Base-by-base conservation (phyloP, 1,139 yeast species). In the Taphrina sp. region DNA sequence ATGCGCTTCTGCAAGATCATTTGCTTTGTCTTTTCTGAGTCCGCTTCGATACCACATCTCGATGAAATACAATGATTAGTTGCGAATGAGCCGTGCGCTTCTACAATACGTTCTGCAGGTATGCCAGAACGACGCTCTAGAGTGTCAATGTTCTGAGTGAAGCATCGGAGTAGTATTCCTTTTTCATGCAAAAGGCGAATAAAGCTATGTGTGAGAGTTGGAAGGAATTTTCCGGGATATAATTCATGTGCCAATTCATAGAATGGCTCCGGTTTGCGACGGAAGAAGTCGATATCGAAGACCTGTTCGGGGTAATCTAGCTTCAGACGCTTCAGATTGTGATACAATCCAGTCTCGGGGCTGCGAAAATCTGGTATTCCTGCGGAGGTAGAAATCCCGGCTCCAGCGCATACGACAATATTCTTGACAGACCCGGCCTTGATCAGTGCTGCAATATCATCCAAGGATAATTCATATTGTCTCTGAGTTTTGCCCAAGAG, bases 321-420 rank as follows among this genome's bases (percentile, higher is more conserved):
- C 41, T 86, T 76, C 36, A 90, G 72, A 61, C 80, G 76, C 41
- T 85, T 79, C 57, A 92, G 72, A 66, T 92, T 90, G 61, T 90
- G 80, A 65, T 90, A 90, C 5, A 90, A 75, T 0, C 98, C 98
- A 0, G 97, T 90, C 49, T 82, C 78, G 0, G 97, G 96, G 17
- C 95, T 82, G 62, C 97, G 75, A 67, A 92, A 92, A 67, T 92
- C 97, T 0, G 97, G 98, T 45, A 90, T 90, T 0, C 97, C 97
- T 31, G 95, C 90, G 14, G 58, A 22, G 1, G 85, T 90, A 3
- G 96, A 87, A 44, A 88, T 82, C 1, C 98, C 98, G 0, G 98
- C 98, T 1, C 97, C 97, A 12, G 82, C 83, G 71, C 61, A 61
- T 34, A 61, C 61, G 35, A 60, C 61, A 20, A 61, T 58, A 22